Conservation (phyloP, 2,329 filamentous ascomycete genomes). For the Exophiala sideris region DNA sequence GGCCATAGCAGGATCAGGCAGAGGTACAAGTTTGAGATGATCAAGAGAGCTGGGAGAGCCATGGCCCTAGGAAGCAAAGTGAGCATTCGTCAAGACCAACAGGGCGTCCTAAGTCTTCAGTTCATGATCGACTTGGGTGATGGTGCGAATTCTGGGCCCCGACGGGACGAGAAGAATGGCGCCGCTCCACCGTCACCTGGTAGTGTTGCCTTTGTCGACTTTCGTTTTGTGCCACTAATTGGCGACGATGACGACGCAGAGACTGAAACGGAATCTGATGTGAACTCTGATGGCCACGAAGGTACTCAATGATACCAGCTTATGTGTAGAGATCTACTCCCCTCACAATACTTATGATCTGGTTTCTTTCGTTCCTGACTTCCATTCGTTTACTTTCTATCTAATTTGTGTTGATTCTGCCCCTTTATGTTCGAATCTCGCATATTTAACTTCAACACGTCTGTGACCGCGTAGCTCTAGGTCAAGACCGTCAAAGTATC, state of each 20-base stretch:
- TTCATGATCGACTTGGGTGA: constrained; percentile 90
- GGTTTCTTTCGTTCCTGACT: too few relatives aligned
- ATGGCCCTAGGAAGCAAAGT: constrained; percentile 93
- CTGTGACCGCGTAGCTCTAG: too few relatives aligned
- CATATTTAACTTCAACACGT: too few relatives aligned
- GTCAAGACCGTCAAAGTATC: too few relatives aligned
- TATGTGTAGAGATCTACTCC: too few relatives aligned
- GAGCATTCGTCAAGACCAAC: constrained; percentile 79
- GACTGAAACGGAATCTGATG: constrained; percentile 25
- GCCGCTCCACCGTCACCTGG: constrained; percentile 17
- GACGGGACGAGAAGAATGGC: constrained; percentile 11
- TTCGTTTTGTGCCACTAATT: constrained; percentile 45
- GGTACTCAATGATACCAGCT: too few relatives aligned
- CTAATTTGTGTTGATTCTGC: too few relatives aligned
- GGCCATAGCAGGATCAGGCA: constrained; percentile 63
- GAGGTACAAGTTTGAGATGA: constrained; percentile 79
- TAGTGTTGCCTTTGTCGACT: constrained; percentile 41
- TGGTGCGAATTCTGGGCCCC: constrained; percentile 20
- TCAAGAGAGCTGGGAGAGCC: constrained; percentile 83
- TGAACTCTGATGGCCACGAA: too few relatives aligned
- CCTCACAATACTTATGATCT: too few relatives aligned
- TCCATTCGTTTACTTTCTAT: too few relatives aligned
- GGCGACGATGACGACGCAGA: constrained; percentile 43
- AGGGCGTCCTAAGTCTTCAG: constrained; percentile 89
- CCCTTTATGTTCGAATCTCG: too few relatives aligned